Base-by-base conservation (phyloP, 2,329 filamentous ascomycete genomes). In the Paecilomyces variotii region DNA sequence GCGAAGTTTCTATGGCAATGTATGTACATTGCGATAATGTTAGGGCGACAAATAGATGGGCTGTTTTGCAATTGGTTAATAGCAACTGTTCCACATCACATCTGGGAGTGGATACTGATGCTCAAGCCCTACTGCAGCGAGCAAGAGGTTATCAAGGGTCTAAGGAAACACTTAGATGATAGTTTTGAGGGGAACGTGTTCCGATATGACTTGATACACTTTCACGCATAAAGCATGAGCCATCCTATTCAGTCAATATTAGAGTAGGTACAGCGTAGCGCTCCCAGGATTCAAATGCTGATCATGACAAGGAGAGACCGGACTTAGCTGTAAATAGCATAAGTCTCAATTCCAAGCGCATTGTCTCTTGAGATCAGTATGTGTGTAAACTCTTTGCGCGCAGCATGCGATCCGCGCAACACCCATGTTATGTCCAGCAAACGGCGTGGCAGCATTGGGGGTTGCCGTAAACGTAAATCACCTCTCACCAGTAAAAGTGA, bases 21-120 rank as follows among this genome's bases (percentile, higher is more conserved):
- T 6, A 32, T 32, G 30, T 6, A 32, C 10, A 32, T 10, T 32
- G 6, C 1, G 7, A 32, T 32, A 32, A 9, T 32, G 19, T 32
- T 10, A 2, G 1, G 7, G 5, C 6, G 1, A 1, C 7, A 19
- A 19, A 2, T 5, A 45, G 2, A 5, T 2, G 14, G n/a, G 4
- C 6, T 45, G 7, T 19, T 14, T 19, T n/a, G 14, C 14, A 19
- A n/a, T 19, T 45, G 1, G n/a, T 19, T 5, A 45, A 19, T 19
- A 45, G 32, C 32, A 34, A 34, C 14, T 0, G n/a, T n/a, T 11
- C 12, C 3, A 3, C 39, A 45, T 24, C 39, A 45, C n/a, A 24
- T 24, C n/a, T 24, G n/a, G n/a, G 14, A 24, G 39, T 7, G 9
- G 4, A 45, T 19, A 19, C 14, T 7, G 4, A 45, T 19, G 14